Conservation (phyloP, 495 filamentous ascomycete genomes). For the Trichoderma orchidacearum region DNA sequence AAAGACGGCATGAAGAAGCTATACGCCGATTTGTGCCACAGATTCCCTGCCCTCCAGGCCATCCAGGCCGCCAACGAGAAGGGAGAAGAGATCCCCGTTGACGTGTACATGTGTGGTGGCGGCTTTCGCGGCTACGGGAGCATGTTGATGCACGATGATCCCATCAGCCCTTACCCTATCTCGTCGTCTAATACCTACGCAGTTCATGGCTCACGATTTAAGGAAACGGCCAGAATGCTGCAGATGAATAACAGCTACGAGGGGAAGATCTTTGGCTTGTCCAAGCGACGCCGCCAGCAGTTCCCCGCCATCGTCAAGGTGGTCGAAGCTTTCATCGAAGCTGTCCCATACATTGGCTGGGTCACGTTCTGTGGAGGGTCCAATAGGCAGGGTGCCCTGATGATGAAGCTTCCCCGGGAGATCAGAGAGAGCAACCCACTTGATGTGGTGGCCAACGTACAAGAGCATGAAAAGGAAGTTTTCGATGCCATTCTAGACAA, state of each 20-base stretch:
- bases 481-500: slow-evolving; percentile 32
- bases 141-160: slow-evolving; percentile 58
- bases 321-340: slow-evolving; percentile 53
- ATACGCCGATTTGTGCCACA: slow-evolving; percentile 44
- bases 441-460: slow-evolving; percentile 30
- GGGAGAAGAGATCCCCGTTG: slow-evolving; percentile 39
- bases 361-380: slow-evolving; percentile 78
- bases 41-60: slow-evolving; percentile 35
- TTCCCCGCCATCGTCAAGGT: slow-evolving; percentile 75
- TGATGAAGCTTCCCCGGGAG: slow-evolving; percentile 43
- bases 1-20: slow-evolving; percentile 44
- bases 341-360: slow-evolving; percentile 54
- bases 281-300: slow-evolving; percentile 64
- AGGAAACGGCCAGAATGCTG: slow-evolving; percentile 44
- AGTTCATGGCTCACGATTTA: slow-evolving; percentile 46
- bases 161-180: slow-evolving; percentile 65
- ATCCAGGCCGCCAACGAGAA: slow-evolving; percentile 33
- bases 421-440: slow-evolving; percentile 54
- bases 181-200: slow-evolving; percentile 74
- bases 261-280: slow-evolving; percentile 64
- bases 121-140: slow-evolving; percentile 88
- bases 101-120: slow-evolving; percentile 77
- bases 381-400: slow-evolving; percentile 71
- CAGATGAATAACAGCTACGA: slow-evolving; percentile 37
- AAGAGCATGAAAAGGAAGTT: slow-evolving; percentile 22